Percentiles rank a stretch among this genome's conserved stretches.
Conservation (phyloP, 805 yeast genomes). For the Saturnispora besseyi region DNA sequence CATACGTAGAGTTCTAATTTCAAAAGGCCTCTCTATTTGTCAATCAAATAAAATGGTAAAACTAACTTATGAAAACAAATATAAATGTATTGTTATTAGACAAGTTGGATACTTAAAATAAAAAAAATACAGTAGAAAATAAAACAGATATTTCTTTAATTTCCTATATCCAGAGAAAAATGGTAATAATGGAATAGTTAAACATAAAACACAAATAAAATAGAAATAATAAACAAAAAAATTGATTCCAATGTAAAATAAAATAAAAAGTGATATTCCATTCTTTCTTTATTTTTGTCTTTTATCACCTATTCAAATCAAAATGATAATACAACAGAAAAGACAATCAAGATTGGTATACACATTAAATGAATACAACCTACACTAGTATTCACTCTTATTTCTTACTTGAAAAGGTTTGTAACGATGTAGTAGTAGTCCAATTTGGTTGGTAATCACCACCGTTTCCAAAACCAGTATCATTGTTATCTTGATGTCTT, state of each 20-base stretch:
- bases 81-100: too few relatives aligned
- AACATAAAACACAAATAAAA: not conserved
- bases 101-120: too few relatives aligned
- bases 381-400: not conserved
- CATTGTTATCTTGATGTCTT: conserved; percentile 70
- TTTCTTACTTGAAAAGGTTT: conserved; percentile 42
- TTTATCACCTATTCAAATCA: not conserved
- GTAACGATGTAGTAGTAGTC: conserved; percentile 36
- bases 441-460: conserved; percentile 32
- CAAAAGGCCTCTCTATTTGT: too few relatives aligned
- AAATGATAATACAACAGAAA: not conserved
- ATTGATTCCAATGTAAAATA: not conserved
- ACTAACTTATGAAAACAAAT: too few relatives aligned
- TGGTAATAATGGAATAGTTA: not conserved
- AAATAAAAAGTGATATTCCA: not conserved
- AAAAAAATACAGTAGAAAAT: too few relatives aligned
- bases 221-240: not conserved
- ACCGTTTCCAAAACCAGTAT: conserved; percentile 53
- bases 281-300: not conserved
- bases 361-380: not conserved
- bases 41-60: too few relatives aligned
- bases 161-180: not conserved
- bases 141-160: not conserved
- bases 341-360: not conserved
- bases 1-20: too few relatives aligned